Conservation (phyloP, 345 rosid genomes). For the Dipteronia dyeriana region DNA sequence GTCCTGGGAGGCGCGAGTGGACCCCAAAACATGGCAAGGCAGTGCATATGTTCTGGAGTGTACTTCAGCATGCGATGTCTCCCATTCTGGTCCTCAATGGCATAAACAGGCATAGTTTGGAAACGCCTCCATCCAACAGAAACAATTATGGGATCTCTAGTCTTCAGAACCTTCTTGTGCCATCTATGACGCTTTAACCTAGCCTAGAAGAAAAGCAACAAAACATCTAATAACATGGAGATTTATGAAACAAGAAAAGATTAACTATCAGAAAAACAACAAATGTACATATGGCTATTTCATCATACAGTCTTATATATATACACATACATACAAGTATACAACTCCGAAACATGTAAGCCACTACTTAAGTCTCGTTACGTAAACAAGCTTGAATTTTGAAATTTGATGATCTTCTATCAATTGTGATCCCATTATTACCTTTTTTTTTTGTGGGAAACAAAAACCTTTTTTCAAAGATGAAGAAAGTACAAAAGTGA, state of each 20-base stretch:
- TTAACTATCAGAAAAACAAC: not conserved
- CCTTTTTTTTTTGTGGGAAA: not conserved
- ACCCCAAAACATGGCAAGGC: conserved; percentile 97
- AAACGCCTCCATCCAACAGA: conserved; percentile 97
- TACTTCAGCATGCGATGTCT: conserved; percentile 94
- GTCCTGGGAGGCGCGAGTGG: conserved; percentile 95
- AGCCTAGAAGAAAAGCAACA: conserved; percentile 44
- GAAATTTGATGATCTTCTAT: not conserved
- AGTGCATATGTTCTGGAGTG: conserved; percentile 95
- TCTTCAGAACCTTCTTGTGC: conserved; percentile 88
- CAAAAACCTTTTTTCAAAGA: no score
- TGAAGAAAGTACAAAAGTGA: no score
- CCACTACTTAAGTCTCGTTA: not conserved
- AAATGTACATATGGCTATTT: not conserved
- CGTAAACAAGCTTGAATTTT: not conserved
- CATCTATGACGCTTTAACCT: conserved; percentile 89
- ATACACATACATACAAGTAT: no score
- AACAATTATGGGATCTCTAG: conserved; percentile 84
- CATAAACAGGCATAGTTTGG: conserved; percentile 83
- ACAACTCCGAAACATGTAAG: not conserved
- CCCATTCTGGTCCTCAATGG: conserved; percentile 82
- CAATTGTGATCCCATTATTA: not conserved
- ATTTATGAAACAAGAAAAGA: not conserved
- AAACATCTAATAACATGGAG: not conserved
- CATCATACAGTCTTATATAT: not conserved